phyloP scores from a whole-genome alignment of 768 basidiomycete genomes.

The Astraeus odoratus region DNA sequence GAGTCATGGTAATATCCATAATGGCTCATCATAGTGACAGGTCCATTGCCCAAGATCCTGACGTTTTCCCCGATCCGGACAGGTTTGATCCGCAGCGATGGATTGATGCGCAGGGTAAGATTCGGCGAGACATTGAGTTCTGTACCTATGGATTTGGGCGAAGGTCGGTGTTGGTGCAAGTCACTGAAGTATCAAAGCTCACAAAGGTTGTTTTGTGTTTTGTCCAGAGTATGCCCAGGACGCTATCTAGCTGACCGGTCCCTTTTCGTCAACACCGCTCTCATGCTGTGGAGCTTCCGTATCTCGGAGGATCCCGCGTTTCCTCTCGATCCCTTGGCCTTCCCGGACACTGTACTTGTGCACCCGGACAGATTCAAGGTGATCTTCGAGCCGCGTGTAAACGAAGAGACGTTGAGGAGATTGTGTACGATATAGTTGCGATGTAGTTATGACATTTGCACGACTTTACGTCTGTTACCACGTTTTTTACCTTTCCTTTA shows the following conservation, averaged over 20 bases:
- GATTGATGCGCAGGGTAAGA: constrained; percentile 33
- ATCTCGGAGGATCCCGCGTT: constrained; percentile 38
- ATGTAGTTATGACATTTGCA: too few relatives aligned
- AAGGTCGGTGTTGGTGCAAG: constrained; percentile 19
- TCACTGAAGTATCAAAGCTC: too few relatives aligned
- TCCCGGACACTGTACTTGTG: constrained; percentile 39
- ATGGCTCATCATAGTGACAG: constrained; percentile 1
- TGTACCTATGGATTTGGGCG: constrained; percentile 50
- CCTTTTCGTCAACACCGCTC: constrained; percentile 54
- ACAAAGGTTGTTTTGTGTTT: neutral
- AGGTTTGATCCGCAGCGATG: constrained; percentile 50
- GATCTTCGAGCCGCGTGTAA: neutral
- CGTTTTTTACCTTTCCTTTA: too few relatives aligned
- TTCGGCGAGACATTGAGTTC: constrained; percentile 37
- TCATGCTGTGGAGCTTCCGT: constrained; percentile 57
- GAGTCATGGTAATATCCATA: neutral
- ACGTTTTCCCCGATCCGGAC: constrained; percentile 30
- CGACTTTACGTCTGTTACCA: too few relatives aligned
- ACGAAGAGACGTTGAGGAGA: neutral
- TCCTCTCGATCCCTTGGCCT: constrained; percentile 54
- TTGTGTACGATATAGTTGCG: too few relatives aligned
- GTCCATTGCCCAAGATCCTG: constrained; percentile 19
- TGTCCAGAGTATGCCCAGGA: constrained; percentile 50
- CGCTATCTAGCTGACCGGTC: constrained; percentile 40
- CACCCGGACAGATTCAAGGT: neutral